Conservation (phyloP, 2,329 filamentous ascomycete genomes). For the Calonectria leucothoes region DNA sequence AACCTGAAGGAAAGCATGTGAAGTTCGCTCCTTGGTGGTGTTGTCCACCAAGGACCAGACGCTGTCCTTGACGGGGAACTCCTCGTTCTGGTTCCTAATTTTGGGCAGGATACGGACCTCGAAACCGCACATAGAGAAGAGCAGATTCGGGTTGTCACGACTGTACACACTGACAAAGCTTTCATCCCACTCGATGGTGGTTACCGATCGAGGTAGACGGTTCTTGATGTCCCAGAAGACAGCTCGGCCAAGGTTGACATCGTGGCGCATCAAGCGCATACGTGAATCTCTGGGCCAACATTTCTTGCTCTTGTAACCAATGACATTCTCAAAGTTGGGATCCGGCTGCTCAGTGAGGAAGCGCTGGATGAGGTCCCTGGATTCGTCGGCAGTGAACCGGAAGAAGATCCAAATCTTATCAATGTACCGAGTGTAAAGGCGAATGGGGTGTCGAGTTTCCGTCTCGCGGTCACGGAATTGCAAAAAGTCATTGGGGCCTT, state of each 20-base stretch:
- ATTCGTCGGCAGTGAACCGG: conserved; percentile 93
- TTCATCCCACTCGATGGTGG: conserved; percentile 99
- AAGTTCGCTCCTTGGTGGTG: conserved; percentile 94
- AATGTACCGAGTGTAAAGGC: conserved; percentile 97
- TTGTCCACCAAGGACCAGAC: conserved; percentile 99
- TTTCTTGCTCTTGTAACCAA: conserved; percentile 99
- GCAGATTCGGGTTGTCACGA: conserved; percentile 93
- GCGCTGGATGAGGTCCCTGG: conserved; percentile 93
- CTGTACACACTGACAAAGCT: conserved; percentile 99
- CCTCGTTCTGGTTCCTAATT: conserved; percentile 92
- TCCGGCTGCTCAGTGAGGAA: conserved; percentile 99
- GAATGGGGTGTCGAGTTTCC: conserved; percentile 92
- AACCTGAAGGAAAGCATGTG: conserved; percentile 96
- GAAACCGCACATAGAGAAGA: conserved; percentile 98
- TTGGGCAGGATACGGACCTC: conserved; percentile 97
- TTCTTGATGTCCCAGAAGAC: conserved; percentile 99
- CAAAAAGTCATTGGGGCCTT: conserved; percentile 95
- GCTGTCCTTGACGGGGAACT: conserved; percentile 97
- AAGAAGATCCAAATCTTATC: conserved; percentile 99
- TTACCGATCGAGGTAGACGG: conserved; percentile 90
- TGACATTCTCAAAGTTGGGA: conserved; percentile 99
- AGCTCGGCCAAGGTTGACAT: conserved; percentile 96
- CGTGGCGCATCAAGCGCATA: conserved; percentile 98
- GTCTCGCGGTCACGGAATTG: conserved; percentile 96
- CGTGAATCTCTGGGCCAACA: conserved; percentile 98